These are phyloP conservation scores for Lasiodiplodia hormozganensis DNA, from an alignment of 2,329 filamentous ascomycete species.

Conservation along the genomic window DNA sequence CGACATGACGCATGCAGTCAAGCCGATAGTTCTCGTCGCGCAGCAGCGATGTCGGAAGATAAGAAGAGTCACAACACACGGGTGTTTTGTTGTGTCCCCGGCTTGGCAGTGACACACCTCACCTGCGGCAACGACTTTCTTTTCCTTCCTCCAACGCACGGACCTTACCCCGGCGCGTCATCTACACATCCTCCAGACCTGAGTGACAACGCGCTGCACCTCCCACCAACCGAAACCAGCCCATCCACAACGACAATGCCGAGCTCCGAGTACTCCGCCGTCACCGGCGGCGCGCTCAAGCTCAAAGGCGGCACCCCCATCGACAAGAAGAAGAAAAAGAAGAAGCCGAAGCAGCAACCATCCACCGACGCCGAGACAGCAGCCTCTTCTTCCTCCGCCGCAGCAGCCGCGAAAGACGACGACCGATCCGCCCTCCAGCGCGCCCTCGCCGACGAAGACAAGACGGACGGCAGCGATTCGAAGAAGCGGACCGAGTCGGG, in stretches of 20 bases:
- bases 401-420: not conserved
- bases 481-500: not conserved
- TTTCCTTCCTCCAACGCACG: too few relatives aligned
- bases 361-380: constrained; percentile 31
- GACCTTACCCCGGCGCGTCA: too few relatives aligned
- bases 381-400: constrained; percentile 30
- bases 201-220: too few relatives aligned
- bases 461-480: not conserved
- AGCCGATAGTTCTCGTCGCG: too few relatives aligned
- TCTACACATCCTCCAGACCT: too few relatives aligned
- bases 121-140: too few relatives aligned
- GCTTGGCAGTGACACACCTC: too few relatives aligned
- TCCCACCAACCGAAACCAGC: not conserved
- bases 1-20: too few relatives aligned
- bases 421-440: constrained; percentile 22
- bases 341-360: constrained; percentile 32
- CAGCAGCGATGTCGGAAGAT: too few relatives aligned
- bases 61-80: too few relatives aligned
- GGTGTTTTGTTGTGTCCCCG: too few relatives aligned
- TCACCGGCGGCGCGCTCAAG: constrained; percentile 77
- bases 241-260: constrained; percentile 5
- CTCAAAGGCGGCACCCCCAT: constrained; percentile 77
- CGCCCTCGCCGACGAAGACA: constrained; percentile 39
- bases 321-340: constrained; percentile 70
- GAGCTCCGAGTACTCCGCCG: constrained; percentile 35